Evolutionary conservation across 768 basidiomycete species (phyloP).

Genomic region (Leucocoprinus birnbaumii): DNA sequence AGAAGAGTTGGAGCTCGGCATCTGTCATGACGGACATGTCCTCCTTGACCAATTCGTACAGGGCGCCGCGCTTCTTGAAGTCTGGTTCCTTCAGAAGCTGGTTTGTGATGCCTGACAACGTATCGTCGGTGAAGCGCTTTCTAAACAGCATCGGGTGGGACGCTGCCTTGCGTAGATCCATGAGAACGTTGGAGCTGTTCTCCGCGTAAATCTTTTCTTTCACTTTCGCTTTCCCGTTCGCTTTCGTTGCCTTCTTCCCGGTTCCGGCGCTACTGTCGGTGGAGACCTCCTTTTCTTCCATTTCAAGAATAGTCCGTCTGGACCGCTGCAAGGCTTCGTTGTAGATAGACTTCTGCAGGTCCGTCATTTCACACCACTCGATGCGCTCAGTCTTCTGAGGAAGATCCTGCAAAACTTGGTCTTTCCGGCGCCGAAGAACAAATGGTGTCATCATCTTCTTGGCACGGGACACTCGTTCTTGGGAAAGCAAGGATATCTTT

Average conservation of each 20-base stretch:
- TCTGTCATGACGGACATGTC: conserved; percentile 99
- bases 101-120: conserved; percentile 70
- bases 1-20: conserved; percentile 88
- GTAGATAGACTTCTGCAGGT: conserved; percentile 81
- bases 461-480: conserved; percentile 90
- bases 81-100: conserved; percentile 88
- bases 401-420: conserved; percentile 92
- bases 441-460: conserved; percentile 99
- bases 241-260: conserved; percentile 38
- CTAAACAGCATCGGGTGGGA: conserved; percentile 97
- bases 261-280: conserved; percentile 22
- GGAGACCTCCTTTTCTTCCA: conserved; percentile 19
- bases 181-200: conserved; percentile 90
- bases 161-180: conserved; percentile 96
- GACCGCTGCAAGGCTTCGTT: conserved; percentile 82
- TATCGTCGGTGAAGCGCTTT: conserved; percentile 74
- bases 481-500: conserved; percentile 82
- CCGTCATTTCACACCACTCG: conserved; percentile 93
- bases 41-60: conserved; percentile 87
- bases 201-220: conserved; percentile 70
- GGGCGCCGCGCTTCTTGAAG: conserved; percentile 78
- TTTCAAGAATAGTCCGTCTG: conserved; percentile 71
- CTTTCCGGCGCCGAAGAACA: conserved; percentile 94
- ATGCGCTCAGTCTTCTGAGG: conserved; percentile 92
- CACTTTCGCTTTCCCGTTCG: conserved; percentile 47